Evolutionary conservation across 2,329 filamentous ascomycete species (phyloP), one percentile per base, ranked within the genome.

Genomic region (Orbilia quercus): DNA sequence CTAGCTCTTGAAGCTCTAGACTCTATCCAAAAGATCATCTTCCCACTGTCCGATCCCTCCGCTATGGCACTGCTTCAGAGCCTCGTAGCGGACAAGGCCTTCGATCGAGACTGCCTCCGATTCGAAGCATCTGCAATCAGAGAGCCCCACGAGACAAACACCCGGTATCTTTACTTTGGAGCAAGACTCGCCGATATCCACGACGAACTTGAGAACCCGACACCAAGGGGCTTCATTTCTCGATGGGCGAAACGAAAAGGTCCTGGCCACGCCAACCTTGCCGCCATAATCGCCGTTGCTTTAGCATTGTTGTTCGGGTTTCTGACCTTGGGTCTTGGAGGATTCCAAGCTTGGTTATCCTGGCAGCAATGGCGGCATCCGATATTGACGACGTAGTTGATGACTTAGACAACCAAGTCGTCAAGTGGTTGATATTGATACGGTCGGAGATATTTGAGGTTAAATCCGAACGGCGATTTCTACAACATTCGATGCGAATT

Each of bases 1-100:
- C 72, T 79, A 5, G 70, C 64, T 5, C 67, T 79, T 23, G 78
- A 80, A 64, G 70, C 64, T n/a, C 64, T 80, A 4, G 76, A 77
- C 20, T 77, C 77, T 0, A 60, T 77, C 2, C 76, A 78, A 25
- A 70, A 67, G 31, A 75, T 79, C 7, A 62, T 78, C 11, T 78
- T 78, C 51, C 77, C 76, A 2, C 66, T 77, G 9, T 71, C 66
- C 4, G 57, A 71, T 22, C 66, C 66, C 11, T 59, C 66, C 6
- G 66, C 66, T 25, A 36, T 58, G 7, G 22, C 58, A 7, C 20
- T 71, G 11, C 58, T 71, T 14, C 48, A 71, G 51, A 54, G 1
- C 5, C 51, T 71, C 2, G 66, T 71, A 1, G 9, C 25, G 0
- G 50, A 63, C 6, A 71, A 71, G 18, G 42, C 18, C 14, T 71